phyloP scores from a whole-genome alignment of 2,329 filamentous ascomycete species.

The Aspergillus luchuensis region DNA sequence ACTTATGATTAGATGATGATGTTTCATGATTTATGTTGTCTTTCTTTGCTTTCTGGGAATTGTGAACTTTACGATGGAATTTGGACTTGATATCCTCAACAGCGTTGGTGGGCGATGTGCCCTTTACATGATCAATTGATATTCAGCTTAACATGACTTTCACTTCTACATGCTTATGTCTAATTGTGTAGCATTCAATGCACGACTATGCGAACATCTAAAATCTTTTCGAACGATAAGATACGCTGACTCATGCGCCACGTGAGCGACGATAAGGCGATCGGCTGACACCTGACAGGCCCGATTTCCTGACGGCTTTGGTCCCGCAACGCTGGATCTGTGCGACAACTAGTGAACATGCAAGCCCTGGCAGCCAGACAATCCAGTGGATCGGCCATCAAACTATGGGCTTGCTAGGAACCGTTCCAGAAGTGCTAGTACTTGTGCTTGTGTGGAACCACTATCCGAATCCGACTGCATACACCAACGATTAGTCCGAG shows the following conservation, averaged over 20 bases:
- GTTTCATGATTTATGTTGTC: not conserved
- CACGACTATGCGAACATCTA: not conserved
- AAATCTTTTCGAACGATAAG: not conserved
- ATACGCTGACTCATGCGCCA: not conserved
- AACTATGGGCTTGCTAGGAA: not conserved
- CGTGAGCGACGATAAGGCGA: not conserved
- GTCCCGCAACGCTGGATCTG: not conserved
- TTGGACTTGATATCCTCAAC: not conserved
- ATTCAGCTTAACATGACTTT: too few relatives aligned
- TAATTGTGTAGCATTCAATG: conserved; percentile 1
- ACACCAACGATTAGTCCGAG: not conserved
- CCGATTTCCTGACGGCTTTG: not conserved
- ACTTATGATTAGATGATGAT: not conserved
- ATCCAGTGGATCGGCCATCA: not conserved
- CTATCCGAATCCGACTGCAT: not conserved
- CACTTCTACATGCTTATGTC: not conserved
- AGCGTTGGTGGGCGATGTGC: not conserved
- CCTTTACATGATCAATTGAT: not conserved
- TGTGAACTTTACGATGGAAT: not conserved
- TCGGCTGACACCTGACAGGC: not conserved
- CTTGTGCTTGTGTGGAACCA: not conserved
- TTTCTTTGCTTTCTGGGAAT: not conserved
- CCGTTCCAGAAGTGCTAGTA: too few relatives aligned
- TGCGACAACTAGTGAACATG: not conserved
- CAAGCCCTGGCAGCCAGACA: not conserved